These are phyloP conservation scores for Rhododendron williamsianum DNA, from an alignment of 148 eudicot genomes.

Conservation along the genomic window DNA sequence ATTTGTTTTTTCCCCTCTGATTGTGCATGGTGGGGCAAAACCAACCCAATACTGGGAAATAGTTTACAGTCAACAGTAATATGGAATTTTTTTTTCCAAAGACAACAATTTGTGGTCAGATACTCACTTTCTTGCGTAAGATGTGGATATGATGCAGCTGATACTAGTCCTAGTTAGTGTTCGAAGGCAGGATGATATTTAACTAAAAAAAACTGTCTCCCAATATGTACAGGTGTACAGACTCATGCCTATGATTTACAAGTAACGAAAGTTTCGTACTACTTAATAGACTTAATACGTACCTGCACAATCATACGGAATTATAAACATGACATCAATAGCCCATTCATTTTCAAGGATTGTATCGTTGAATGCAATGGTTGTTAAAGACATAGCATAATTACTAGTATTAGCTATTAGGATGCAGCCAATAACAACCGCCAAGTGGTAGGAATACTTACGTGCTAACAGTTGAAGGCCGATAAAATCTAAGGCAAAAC, in stretches of 20 bases:
- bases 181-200: background rate
- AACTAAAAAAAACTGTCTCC: background rate
- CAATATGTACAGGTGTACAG: background rate
- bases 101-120: background rate
- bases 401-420: background rate
- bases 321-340: background rate
- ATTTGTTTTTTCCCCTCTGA: background rate
- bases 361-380: background rate
- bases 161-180: background rate
- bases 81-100: background rate
- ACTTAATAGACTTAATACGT: background rate
- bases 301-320: background rate
- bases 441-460: constrained; percentile 21
- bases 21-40: background rate
- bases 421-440: background rate
- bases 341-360: background rate
- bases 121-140: background rate
- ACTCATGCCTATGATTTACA: background rate
- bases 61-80: background rate
- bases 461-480: constrained; percentile 57
- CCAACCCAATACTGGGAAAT: background rate
- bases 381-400: background rate
- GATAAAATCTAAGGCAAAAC: constrained; percentile 39
- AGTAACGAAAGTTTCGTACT: background rate
- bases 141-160: background rate